Conservation (phyloP, 2,329 filamentous ascomycete species). For the Neurospora crassa region DNA sequence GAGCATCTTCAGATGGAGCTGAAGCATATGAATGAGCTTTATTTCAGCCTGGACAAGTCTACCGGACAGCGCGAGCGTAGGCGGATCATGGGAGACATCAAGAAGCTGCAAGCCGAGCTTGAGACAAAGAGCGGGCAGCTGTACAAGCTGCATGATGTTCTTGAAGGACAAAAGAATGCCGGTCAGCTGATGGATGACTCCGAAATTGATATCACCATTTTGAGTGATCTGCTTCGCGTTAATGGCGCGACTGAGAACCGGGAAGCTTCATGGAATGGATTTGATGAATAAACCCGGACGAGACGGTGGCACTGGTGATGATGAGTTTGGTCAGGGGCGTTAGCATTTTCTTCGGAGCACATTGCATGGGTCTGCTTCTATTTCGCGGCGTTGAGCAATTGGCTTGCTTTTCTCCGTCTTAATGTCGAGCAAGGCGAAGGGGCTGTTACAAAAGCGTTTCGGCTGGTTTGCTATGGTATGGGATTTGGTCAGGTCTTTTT, state of each 20-base stretch:
- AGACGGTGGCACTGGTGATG: neutral
- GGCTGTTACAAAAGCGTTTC: neutral
- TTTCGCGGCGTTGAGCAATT: neutral
- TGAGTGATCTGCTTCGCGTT: slow-evolving; percentile 31
- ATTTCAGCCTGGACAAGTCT: slow-evolving; percentile 58
- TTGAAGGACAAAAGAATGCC: slow-evolving; percentile 65
- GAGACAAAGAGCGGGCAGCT: slow-evolving; percentile 71
- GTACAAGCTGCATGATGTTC: slow-evolving; percentile 73
- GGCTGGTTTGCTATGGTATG: neutral
- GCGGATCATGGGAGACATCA: slow-evolving; percentile 49
- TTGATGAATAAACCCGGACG: neutral
- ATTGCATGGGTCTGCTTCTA: neutral
- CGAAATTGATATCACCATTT: slow-evolving; percentile 55
- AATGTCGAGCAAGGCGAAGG: neutral
- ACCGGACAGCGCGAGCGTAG: slow-evolving; percentile 56
- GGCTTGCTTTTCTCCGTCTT: neutral
- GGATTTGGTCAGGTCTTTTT: neutral
- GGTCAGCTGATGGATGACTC: slow-evolving; percentile 54
- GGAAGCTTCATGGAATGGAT: slow-evolving; percentile 4
- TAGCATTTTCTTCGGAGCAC: neutral
- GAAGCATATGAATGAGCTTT: slow-evolving; percentile 42
- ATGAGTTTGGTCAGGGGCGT: neutral
- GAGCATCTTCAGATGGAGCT: slow-evolving; percentile 62
- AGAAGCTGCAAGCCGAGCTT: slow-evolving; percentile 50
- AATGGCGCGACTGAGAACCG: neutral